Base-by-base conservation (phyloP, 2,329 filamentous ascomycete species). In the Ilyonectria destructans region DNA sequence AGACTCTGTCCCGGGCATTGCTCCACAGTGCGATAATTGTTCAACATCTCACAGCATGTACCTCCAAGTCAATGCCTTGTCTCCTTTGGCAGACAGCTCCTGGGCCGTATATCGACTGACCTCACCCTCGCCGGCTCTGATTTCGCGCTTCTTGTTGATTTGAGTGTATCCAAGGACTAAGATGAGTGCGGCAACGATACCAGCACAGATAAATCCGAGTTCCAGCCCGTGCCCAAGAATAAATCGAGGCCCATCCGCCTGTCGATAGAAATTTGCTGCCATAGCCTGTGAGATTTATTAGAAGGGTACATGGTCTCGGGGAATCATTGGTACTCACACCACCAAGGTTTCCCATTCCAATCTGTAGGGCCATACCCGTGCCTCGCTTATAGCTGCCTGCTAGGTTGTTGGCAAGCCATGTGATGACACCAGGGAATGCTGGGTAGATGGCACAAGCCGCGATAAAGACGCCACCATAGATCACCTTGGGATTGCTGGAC, bases 401-500 rank as follows among this genome's bases (percentile, higher is more conserved):
- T 10, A 93, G 86, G 68, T 97, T 97, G 79, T 96, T 97, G 33
- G 89, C 88, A 0, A 91, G 83, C 94, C 94, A 97, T 0, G 91
- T 86, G 58, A 97, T 92, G 1, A 92, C 92, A 62, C 95, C 95
- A 0, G 93, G 84, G 64, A 96, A 92, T 29, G 89, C 90, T 0
- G 94, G 93, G 72, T 96, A 96, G 63, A 96, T 95, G 2, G 92
- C 92, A 65, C 93, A 87, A 0, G 93, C 92, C 0, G 89, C 92
- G 0, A 97, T 83, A 79, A 96, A 97, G 0, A 91, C 91, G 0
- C 92, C 94, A 0, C 88, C 92, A 72, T 97, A 97, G 12, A 89
- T 85, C 0, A 90, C 89, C 1, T 84, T 84, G 1, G 90, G 85
- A 63, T 91, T 90, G 4, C 75, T 72, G 65, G 86, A 88, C 2